phyloP scores from a whole-genome alignment of 2,329 filamentous ascomycete genomes.

The Lojkania enalia region DNA sequence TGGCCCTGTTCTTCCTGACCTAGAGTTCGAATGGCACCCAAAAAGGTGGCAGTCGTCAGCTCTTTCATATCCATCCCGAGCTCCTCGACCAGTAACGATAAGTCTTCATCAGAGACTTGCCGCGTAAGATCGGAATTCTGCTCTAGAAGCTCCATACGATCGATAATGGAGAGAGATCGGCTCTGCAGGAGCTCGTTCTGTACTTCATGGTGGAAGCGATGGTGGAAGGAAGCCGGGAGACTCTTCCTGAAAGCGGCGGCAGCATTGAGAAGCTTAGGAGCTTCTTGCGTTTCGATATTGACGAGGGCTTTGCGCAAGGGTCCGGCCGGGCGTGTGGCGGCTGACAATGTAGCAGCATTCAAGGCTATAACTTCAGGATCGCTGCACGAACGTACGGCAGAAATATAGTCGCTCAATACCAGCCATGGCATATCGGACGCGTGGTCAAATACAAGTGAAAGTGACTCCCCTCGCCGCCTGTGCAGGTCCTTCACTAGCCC shows the following conservation, averaged over 20 bases:
- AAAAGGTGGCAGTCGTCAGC: conserved; percentile 56
- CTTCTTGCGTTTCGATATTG: conserved; percentile 49
- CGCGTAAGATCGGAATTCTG: conserved; percentile 77
- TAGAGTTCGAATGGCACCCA: conserved; percentile 55
- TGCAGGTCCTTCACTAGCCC: conserved; percentile 84
- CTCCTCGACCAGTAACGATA: conserved; percentile 61
- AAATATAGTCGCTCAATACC: conserved; percentile 78
- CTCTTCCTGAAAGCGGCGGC: conserved; percentile 70
- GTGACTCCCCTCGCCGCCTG: conserved; percentile 78
- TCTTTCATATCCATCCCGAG: conserved; percentile 54
- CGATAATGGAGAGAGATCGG: conserved; percentile 59
- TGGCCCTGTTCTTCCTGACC: conserved; percentile 43
- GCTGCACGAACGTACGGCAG: conserved; percentile 78
- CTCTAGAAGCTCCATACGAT: conserved; percentile 77
- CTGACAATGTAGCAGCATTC: conserved; percentile 58
- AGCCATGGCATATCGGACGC: conserved; percentile 77
- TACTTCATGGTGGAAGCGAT: conserved; percentile 68
- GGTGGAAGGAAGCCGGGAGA: conserved; percentile 70
- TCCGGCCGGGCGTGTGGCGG: conserved; percentile 18
- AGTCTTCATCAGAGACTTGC: conserved; percentile 78
- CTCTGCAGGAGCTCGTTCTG: conserved; percentile 75
- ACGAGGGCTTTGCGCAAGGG: conserved; percentile 39
- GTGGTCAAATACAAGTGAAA: conserved; percentile 76
- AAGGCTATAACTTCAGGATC: conserved; percentile 73
- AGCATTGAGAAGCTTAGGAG: conserved; percentile 67